Percentiles rank a stretch among this genome's conserved stretches.
Evolutionary conservation across 1,284 basidiomycete species (phyloP).

Genomic region (Naganishia liquefaciens): DNA sequence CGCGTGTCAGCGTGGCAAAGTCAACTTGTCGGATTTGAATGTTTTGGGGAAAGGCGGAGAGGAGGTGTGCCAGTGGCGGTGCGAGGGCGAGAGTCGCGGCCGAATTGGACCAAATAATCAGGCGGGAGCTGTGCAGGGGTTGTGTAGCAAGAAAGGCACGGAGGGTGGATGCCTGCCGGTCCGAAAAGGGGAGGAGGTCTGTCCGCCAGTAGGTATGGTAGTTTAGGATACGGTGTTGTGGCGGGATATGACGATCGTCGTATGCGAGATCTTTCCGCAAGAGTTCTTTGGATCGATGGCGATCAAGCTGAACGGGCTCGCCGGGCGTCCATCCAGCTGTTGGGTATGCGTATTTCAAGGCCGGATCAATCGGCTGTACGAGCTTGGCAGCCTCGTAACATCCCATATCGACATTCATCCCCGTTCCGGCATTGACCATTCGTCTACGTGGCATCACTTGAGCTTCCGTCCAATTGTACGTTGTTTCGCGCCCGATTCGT

Average conservation of each 20-base stretch:
- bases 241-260: constrained; percentile 40
- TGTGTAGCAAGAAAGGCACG: constrained; percentile 90
- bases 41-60: constrained; percentile 65
- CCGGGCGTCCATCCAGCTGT: constrained; percentile 20
- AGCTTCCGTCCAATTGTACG: constrained; percentile 56
- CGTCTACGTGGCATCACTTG: constrained; percentile 69
- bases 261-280: constrained; percentile 2
- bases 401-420: constrained; percentile 72
- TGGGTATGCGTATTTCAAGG: constrained; percentile 11
- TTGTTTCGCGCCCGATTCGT: constrained; percentile 43
- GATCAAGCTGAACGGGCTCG: neutral
- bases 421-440: constrained; percentile 74
- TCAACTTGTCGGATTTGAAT: constrained; percentile 71
- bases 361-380: constrained; percentile 52
- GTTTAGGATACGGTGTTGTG: constrained; percentile 58
- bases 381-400: constrained; percentile 86
- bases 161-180: constrained; percentile 81
- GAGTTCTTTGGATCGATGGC: neutral
- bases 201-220: constrained; percentile 89
- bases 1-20: constrained; percentile 65
- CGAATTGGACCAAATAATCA: constrained; percentile 86
- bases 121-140: constrained; percentile 62
- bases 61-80: constrained; percentile 64
- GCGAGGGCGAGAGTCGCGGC: constrained; percentile 61
- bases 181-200: constrained; percentile 74